Evolutionary conservation across 805 yeast species (phyloP).

Genomic region (Sungouiella thailandica): DNA sequence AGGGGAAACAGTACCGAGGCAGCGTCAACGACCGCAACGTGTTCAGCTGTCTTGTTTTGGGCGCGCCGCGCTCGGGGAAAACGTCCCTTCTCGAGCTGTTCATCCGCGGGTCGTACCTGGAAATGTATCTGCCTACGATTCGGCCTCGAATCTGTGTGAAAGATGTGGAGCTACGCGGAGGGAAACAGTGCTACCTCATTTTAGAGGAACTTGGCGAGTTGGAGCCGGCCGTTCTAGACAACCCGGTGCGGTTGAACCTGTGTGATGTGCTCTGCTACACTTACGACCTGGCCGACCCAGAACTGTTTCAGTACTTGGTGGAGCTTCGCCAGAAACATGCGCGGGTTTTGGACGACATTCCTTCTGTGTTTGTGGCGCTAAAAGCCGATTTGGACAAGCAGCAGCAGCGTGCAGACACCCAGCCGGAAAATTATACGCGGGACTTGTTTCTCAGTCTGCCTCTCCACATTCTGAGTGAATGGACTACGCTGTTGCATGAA

Average conservation of each 20-base stretch:
- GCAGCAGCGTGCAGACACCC: constrained; percentile 80
- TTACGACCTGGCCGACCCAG: constrained; percentile 95
- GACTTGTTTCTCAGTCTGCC: constrained; percentile 70
- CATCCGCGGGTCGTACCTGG: constrained; percentile 66
- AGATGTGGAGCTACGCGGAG: constrained; percentile 89
- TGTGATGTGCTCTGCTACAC: constrained; percentile 90
- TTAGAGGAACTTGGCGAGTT: constrained; percentile 86
- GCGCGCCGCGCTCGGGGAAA: constrained; percentile 84
- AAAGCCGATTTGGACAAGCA: constrained; percentile 96
- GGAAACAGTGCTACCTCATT: constrained; percentile 90
- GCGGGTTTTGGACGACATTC: constrained; percentile 56
- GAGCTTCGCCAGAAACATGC: constrained; percentile 61
- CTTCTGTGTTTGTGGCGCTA: constrained; percentile 82
- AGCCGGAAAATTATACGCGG: constrained; percentile 83
- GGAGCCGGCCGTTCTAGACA: constrained; percentile 76
- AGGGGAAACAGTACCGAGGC: constrained; percentile 59
- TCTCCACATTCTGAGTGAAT: constrained; percentile 80
- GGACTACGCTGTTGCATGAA: constrained; percentile 86
- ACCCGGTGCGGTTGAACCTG: constrained; percentile 61
- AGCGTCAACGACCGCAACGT: constrained; percentile 80
- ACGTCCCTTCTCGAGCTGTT: constrained; percentile 80
- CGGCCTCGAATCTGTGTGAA: constrained; percentile 81
- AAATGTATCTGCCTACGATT: constrained; percentile 73
- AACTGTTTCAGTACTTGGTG: constrained; percentile 79
- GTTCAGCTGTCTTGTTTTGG: constrained; percentile 83